Conservation (phyloP, 1,139 yeast species). For the Candida labiduridarum region DNA sequence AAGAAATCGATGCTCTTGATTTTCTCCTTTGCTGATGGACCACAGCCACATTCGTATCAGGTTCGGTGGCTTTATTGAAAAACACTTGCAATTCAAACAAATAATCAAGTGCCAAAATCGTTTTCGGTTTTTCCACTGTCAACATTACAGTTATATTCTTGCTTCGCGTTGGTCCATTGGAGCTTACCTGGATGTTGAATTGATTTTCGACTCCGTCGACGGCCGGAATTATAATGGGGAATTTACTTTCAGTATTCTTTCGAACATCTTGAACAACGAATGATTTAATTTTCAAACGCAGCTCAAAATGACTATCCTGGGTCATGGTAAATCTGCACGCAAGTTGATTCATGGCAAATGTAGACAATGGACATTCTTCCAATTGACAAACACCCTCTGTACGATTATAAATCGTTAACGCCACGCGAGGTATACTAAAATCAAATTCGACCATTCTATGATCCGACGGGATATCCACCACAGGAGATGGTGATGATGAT, state of each 20-base stretch:
- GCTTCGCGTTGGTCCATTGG: constrained; percentile 43
- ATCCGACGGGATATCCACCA: constrained; percentile 23
- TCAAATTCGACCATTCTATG: constrained; percentile 48
- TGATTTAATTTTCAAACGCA: constrained; percentile 68
- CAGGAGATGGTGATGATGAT: not conserved
- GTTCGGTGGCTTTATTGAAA: constrained; percentile 33
- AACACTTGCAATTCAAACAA: constrained; percentile 74
- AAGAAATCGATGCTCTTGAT: constrained; percentile 11
- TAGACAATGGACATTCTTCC: constrained; percentile 48
- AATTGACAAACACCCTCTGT: constrained; percentile 47
- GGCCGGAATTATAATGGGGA: constrained; percentile 79
- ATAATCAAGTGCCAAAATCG: constrained; percentile 84
- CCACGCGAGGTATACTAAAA: constrained; percentile 63
- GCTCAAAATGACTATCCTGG: constrained; percentile 57
- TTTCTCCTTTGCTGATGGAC: constrained; percentile 8
- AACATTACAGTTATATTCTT: constrained; percentile 54
- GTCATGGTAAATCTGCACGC: constrained; percentile 53
- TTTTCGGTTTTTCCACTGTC: constrained; percentile 77
- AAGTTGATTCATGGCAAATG: constrained; percentile 63
- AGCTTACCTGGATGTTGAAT: constrained; percentile 57
- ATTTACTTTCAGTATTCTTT: constrained; percentile 60
- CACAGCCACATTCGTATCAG: not conserved
- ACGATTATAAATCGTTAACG: constrained; percentile 64
- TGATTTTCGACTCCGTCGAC: constrained; percentile 67
- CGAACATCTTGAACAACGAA: constrained; percentile 81